phyloP scores from a whole-genome alignment of 306 rosid genomes.

The Trichosanthes cucumerina region DNA sequence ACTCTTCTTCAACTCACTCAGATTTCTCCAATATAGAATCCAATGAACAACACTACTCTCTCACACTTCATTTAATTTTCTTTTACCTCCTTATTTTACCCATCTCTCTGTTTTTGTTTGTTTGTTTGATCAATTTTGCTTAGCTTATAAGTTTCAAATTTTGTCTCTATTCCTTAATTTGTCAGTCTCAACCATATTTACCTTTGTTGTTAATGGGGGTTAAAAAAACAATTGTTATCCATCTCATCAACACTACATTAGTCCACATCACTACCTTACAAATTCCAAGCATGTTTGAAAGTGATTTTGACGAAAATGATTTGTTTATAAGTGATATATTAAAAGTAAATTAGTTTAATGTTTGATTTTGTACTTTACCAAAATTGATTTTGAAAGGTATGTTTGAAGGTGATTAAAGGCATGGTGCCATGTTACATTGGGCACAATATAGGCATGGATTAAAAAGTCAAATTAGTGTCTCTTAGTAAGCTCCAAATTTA shows the following conservation, averaged over 20 bases:
- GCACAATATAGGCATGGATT: neutral
- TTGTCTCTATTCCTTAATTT: neutral
- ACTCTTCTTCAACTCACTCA: neutral
- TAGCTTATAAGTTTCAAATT: neutral
- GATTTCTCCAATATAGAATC: neutral
- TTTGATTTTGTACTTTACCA: too few species aligned
- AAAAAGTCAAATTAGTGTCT: neutral
- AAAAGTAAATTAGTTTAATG: too few species aligned
- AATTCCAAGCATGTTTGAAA: too few species aligned
- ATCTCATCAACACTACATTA: neutral
- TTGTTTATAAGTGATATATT: too few species aligned
- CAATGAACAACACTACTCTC: neutral
- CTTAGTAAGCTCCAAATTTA: neutral
- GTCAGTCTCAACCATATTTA: neutral
- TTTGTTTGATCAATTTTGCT: neutral
- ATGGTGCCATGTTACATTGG: neutral
- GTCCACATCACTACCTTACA: neutral
- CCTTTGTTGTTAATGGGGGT: neutral
- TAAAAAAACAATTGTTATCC: too few species aligned
- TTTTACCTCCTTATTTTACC: neutral
- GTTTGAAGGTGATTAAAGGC: neutral
- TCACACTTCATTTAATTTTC: slow-evolving; percentile 5
- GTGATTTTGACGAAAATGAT: too few species aligned
- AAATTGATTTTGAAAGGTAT: too few species aligned
- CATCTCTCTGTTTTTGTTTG: neutral